These are phyloP conservation scores for Starmerella kuoi DNA, from an alignment of 805 yeast genomes.

Conservation along the genomic window DNA sequence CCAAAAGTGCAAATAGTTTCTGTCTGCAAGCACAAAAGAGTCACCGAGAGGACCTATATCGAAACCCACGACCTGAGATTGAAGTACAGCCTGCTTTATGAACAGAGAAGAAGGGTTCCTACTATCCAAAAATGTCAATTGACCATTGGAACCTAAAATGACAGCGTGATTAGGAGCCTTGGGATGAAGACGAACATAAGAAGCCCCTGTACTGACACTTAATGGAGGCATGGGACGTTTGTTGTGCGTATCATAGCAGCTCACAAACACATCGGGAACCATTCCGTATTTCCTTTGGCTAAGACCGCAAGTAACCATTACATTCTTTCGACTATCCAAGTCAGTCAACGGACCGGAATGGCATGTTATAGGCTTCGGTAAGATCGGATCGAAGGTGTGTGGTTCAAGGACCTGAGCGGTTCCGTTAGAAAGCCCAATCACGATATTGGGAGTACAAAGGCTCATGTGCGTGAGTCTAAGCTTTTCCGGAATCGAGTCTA, in stretches of 20 bases:
- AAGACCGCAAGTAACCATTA: slow-evolving; percentile 57
- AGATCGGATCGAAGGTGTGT: slow-evolving; percentile 23
- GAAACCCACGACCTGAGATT: slow-evolving; percentile 36
- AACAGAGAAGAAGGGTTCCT: slow-evolving; percentile 59
- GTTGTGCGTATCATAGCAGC: slow-evolving; percentile 65
- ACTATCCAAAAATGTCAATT: slow-evolving; percentile 73
- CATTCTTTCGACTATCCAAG: slow-evolving; percentile 29
- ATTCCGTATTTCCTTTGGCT: slow-evolving; percentile 52
- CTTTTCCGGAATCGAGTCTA: slow-evolving; percentile 19
- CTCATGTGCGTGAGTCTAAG: slow-evolving; percentile 25
- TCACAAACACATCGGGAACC: slow-evolving; percentile 66
- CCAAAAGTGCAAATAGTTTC: slow-evolving; percentile 55
- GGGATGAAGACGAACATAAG: slow-evolving; percentile 75
- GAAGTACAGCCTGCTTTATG: slow-evolving; percentile 54
- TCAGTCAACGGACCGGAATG: slow-evolving; percentile 33
- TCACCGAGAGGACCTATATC: slow-evolving; percentile 65
- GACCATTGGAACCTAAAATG: slow-evolving; percentile 66
- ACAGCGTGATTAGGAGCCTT: slow-evolving; percentile 65
- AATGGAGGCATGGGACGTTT: slow-evolving; percentile 65
- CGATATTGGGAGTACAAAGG: slow-evolving; percentile 26
- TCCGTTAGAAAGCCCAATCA: slow-evolving; percentile 29
- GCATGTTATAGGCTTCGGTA: slow-evolving; percentile 21
- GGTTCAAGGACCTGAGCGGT: slow-evolving; percentile 30
- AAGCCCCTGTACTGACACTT: slow-evolving; percentile 82
- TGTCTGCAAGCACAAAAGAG: slow-evolving; percentile 57